Evolutionary conservation across 352 stramenopile species (phyloP).

Genomic region (Pythium utonaiense): DNA sequence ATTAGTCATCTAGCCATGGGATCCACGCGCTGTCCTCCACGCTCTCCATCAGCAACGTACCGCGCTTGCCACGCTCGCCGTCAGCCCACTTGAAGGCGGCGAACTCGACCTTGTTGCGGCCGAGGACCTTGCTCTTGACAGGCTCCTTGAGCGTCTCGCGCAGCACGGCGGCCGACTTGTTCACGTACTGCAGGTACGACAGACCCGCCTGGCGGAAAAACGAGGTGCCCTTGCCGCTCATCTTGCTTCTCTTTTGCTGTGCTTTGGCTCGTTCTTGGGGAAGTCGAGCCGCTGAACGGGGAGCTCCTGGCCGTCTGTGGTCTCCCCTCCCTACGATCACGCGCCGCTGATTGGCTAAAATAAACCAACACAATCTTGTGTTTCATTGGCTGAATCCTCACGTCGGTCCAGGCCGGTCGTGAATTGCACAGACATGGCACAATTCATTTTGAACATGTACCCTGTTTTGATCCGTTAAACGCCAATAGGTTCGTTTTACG

Average conservation of each 20-base stretch:
- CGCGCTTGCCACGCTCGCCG: conserved; percentile 71
- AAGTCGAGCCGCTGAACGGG: not conserved
- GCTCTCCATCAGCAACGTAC: conserved; percentile 28
- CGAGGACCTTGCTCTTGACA: conserved; percentile 78
- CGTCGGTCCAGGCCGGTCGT: not conserved
- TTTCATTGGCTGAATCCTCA: conserved; percentile 16
- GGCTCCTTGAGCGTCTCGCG: conserved; percentile 80
- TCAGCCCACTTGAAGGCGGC: conserved; percentile 84
- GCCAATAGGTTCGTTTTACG: not conserved
- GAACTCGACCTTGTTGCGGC: conserved; percentile 77
- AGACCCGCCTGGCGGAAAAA: conserved; percentile 83
- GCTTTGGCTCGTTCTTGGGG: not conserved
- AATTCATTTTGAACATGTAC: conserved; percentile 18
- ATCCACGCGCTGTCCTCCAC: not conserved
- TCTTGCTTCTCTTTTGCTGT: conserved; percentile 26
- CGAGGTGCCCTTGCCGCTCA: conserved; percentile 79
- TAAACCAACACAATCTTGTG: not conserved
- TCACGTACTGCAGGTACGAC: conserved; percentile 88
- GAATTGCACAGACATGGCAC: not conserved
- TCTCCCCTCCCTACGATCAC: conserved; percentile 13
- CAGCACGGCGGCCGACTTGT: conserved; percentile 75
- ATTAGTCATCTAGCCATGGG: not conserved
- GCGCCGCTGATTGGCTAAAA: conserved; percentile 15
- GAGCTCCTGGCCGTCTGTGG: conserved; percentile 11
- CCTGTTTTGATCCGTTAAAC: conserved; percentile 12